A percentile compares a stretch with the other conserved stretches of the same genome.
Conservation (phyloP, 129 eudicot species). For the Deinandra increscens region DNA sequence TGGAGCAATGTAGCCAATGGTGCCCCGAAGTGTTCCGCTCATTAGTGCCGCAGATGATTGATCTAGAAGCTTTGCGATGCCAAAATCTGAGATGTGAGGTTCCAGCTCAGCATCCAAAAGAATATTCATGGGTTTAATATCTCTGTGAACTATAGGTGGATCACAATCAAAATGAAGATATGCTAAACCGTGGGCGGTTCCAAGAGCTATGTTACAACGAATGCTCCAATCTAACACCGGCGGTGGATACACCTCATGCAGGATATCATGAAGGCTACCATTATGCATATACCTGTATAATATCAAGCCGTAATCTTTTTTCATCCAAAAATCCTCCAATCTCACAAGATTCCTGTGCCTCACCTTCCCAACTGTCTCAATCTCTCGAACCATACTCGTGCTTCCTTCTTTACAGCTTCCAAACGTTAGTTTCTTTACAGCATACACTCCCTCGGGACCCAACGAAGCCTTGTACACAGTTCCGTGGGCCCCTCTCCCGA, state of each 20-base stretch:
- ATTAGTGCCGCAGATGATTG: constrained; percentile 44
- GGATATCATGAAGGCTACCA: constrained; percentile 83
- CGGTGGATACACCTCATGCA: constrained; percentile 52
- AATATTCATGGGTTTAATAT: constrained; percentile 83
- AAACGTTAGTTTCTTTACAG: constrained; percentile 68
- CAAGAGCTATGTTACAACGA: constrained; percentile 70
- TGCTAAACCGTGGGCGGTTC: constrained; percentile 73
- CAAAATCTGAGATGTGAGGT: constrained; percentile 91
- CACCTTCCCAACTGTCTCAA: constrained; percentile 81
- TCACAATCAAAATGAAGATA: constrained; percentile 85
- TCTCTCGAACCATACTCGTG: constrained; percentile 74
- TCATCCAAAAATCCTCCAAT: constrained; percentile 71
- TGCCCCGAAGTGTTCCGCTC: constrained; percentile 55
- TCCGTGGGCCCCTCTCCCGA: constrained; percentile 92
- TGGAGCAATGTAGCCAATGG: constrained; percentile 88
- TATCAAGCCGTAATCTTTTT: constrained; percentile 60
- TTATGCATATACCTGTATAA: constrained; percentile 69
- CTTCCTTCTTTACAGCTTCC: constrained; percentile 49
- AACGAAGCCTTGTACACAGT: constrained; percentile 70
- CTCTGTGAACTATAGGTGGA: constrained; percentile 79
- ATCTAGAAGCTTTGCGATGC: constrained; percentile 89
- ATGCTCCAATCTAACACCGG: constrained; percentile 53
- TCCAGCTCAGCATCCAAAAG: constrained; percentile 75
- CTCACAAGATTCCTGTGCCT: constrained; percentile 76
- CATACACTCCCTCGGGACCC: constrained; percentile 55